These are phyloP conservation scores for Strobilomyces confusus DNA, from an alignment of 768 basidiomycete species.

Conservation along the genomic window DNA sequence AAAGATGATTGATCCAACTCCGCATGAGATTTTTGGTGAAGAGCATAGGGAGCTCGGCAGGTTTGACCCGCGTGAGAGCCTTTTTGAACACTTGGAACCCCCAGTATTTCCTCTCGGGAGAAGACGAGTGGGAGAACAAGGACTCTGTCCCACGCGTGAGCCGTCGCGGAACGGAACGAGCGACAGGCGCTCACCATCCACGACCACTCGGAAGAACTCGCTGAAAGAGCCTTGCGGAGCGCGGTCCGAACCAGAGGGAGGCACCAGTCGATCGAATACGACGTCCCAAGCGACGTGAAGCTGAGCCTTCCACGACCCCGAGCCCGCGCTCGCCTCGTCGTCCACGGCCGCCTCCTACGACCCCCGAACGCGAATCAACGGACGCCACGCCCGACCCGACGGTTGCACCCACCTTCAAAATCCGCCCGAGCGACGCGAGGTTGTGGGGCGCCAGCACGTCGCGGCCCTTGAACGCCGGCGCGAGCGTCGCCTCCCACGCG, in stretches of 20 bases:
- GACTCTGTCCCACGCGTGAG: constrained; percentile 53
- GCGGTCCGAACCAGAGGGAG: constrained; percentile 36
- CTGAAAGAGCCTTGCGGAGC: constrained; percentile 61
- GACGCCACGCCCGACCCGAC: background rate
- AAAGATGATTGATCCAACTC: constrained; percentile 94
- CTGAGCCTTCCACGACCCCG: constrained; percentile 80
- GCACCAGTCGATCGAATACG: constrained; percentile 72
- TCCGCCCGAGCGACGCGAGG: constrained; percentile 63
- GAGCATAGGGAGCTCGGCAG: constrained; percentile 72
- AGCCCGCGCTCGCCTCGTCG: constrained; percentile 52
- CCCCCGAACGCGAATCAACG: constrained; percentile 8
- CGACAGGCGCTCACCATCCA: constrained; percentile 67
- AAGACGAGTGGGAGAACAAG: constrained; percentile 79
- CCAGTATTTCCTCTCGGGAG: constrained; percentile 88
- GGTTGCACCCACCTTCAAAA: constrained; percentile 69
- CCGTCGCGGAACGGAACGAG: background rate
- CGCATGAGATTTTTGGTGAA: constrained; percentile 96
- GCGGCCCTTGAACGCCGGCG: constrained; percentile 73
- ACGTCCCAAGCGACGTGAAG: constrained; percentile 90
- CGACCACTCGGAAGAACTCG: constrained; percentile 87
- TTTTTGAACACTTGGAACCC: constrained; percentile 91
- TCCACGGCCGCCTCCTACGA: constrained; percentile 54
- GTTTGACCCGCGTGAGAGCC: constrained; percentile 62
- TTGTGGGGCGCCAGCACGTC: constrained; percentile 71
- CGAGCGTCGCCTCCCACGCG: constrained; percentile 62